Evolutionary conservation across 1,284 basidiomycete species (phyloP).

Genomic region (Irpex lacteus): DNA sequence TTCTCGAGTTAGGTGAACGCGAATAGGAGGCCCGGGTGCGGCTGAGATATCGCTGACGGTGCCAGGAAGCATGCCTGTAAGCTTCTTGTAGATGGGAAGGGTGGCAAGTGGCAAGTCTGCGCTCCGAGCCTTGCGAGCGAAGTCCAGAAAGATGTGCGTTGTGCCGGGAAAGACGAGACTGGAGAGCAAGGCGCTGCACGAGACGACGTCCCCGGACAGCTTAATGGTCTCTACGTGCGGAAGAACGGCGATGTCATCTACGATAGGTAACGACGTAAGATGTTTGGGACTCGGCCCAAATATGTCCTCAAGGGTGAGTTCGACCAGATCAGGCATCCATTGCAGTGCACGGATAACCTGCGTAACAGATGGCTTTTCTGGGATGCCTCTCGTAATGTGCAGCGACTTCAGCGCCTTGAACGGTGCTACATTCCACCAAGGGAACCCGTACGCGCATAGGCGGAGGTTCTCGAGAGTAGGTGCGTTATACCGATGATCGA

Average conservation of each 20-base stretch:
- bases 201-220: conserved; percentile 9
- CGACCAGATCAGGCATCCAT: conserved; percentile 5
- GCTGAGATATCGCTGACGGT: neutral
- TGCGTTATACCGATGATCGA: neutral
- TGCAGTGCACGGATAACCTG: conserved; percentile 4
- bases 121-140: neutral
- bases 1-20: neutral
- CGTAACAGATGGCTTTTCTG: neutral
- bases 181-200: conserved; percentile 5
- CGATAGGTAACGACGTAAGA: conserved; percentile 1
- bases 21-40: neutral
- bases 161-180: neutral
- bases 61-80: neutral
- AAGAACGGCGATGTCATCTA: neutral
- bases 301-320: conserved; percentile 7
- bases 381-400: neutral
- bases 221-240: neutral
- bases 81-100: neutral
- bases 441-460: conserved; percentile 8
- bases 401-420: conserved; percentile 5
- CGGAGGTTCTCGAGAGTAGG: conserved; percentile 2
- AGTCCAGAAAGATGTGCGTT: conserved; percentile 4
- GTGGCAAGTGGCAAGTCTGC: neutral
- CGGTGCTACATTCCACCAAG: conserved; percentile 7
- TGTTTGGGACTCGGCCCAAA: conserved; percentile 2